These are phyloP conservation scores for Botrytis fabae DNA, from an alignment of 2,329 filamentous ascomycete species.

Conservation along the genomic window DNA sequence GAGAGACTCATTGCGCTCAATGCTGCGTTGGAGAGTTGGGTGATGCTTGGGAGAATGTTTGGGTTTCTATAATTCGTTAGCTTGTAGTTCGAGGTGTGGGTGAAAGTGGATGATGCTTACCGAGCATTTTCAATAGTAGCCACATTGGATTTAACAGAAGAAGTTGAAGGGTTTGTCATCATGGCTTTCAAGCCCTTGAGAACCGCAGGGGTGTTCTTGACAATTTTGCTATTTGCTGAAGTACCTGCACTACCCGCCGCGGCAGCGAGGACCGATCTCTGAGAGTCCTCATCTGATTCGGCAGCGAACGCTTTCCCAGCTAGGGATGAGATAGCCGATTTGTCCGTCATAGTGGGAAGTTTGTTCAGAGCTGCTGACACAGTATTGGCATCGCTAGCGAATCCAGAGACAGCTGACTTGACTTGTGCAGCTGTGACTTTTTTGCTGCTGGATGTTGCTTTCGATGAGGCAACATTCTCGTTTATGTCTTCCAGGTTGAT, in stretches of 20 bases:
- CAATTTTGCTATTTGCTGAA: conserved; percentile 33
- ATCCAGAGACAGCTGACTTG: conserved; percentile 28
- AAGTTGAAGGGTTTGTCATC: conserved; percentile 18
- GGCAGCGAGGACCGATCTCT: conserved; percentile 30
- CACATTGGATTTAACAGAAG: conserved; percentile 4
- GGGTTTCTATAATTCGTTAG: conserved; percentile 31
- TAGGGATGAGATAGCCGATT: conserved; percentile 27
- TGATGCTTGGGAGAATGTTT: conserved; percentile 37
- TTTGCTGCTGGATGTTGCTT: background rate
- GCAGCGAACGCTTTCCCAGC: conserved; percentile 33
- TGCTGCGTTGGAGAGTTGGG: conserved; percentile 34
- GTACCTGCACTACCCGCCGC: conserved; percentile 32
- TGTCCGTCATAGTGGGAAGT: conserved; percentile 27
- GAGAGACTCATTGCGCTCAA: conserved; percentile 28
- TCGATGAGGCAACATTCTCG: background rate
- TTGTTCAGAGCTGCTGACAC: conserved; percentile 33
- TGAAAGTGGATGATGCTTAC: background rate
- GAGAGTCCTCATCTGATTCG: conserved; percentile 34
- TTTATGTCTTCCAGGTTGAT: background rate
- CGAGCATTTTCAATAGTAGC: conserved; percentile 24
- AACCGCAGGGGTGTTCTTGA: conserved; percentile 35
- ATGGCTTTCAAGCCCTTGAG: conserved; percentile 32
- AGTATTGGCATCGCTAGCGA: conserved; percentile 35
- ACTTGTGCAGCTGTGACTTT: conserved; percentile 24
- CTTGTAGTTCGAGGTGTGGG: no score